A percentile compares a stretch with the other conserved stretches of the same genome.
phyloP scores from a whole-genome alignment of 2,329 filamentous ascomycete species.

The Paraphaeosphaeria minitans region DNA sequence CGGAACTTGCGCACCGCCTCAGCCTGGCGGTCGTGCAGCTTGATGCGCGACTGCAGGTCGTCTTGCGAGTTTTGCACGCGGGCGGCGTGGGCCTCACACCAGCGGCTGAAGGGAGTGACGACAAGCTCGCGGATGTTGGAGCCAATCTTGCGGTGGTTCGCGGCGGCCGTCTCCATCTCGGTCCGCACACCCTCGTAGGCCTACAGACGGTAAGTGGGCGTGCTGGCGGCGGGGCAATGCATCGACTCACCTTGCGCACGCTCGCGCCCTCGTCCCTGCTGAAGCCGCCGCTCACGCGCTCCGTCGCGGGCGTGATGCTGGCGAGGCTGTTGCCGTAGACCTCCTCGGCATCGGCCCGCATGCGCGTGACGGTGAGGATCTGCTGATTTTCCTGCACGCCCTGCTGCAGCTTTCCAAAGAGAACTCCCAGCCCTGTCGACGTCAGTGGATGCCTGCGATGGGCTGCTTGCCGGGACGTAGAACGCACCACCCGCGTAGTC shows the following conservation, averaged over 20 bases:
- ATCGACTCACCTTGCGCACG: constrained; percentile 76
- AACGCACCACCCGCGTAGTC: constrained; percentile 90
- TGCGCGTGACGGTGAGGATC: constrained; percentile 84
- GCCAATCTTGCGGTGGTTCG: constrained; percentile 92
- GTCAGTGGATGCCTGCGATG: constrained; percentile 23
- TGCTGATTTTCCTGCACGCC: constrained; percentile 95
- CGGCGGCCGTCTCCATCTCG: constrained; percentile 90
- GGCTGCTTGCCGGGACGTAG: constrained; percentile 6
- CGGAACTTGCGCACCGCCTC: constrained; percentile 90
- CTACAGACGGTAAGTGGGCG: constrained; percentile 54
- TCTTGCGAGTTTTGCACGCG: constrained; percentile 94
- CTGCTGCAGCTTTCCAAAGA: constrained; percentile 96
- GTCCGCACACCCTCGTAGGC: constrained; percentile 91
- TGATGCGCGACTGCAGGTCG: constrained; percentile 87
- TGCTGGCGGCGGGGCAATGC: background rate
- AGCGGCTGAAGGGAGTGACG: constrained; percentile 89
- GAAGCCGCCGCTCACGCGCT: constrained; percentile 85
- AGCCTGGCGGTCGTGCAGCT: constrained; percentile 88
- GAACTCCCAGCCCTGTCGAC: constrained; percentile 74
- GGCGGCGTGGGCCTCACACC: constrained; percentile 93
- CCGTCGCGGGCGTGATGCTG: constrained; percentile 80
- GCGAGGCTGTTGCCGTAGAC: constrained; percentile 79
- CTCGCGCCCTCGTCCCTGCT: constrained; percentile 92
- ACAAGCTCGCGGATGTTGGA: constrained; percentile 96
- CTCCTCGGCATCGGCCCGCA: constrained; percentile 96